A percentile compares a stretch with the other conserved stretches of the same genome.
phyloP scores from a whole-genome alignment of 2,329 filamentous ascomycete genomes.

The Ophiostoma piceae region DNA sequence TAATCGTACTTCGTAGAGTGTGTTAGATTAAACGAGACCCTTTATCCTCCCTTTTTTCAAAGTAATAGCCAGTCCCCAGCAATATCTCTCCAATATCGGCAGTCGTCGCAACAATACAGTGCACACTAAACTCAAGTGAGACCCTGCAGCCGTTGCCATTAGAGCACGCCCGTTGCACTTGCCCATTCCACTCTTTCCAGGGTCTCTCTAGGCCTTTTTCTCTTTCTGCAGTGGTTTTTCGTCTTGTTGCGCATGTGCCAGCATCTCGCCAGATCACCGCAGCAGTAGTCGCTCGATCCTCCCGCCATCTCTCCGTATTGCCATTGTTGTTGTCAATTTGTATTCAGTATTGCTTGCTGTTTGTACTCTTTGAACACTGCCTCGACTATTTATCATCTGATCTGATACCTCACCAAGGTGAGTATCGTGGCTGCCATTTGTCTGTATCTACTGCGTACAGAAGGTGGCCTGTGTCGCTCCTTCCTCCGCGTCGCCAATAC shows the following conservation, averaged over 20 bases:
- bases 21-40: background rate
- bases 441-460: background rate
- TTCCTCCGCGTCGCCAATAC: slow-evolving; percentile 5
- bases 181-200: background rate
- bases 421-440: background rate
- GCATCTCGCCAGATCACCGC: background rate
- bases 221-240: background rate
- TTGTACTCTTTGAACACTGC: background rate
- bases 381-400: background rate
- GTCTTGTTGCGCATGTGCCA: slow-evolving; percentile 8
- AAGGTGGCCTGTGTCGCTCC: slow-evolving; percentile 9
- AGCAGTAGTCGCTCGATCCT: background rate
- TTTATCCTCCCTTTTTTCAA: background rate
- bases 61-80: background rate
- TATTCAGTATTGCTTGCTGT: background rate
- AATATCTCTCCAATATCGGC: background rate
- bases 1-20: background rate
- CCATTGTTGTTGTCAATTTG: background rate
- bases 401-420: background rate
- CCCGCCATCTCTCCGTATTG: background rate
- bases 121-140: background rate
- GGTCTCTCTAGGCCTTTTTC: background rate
- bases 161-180: background rate
- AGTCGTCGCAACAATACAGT: background rate
- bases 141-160: background rate